Percentiles rank a stretch among this genome's conserved stretches.
phyloP scores from a whole-genome alignment of 331 rosid species.

The Acacia pycnantha region DNA sequence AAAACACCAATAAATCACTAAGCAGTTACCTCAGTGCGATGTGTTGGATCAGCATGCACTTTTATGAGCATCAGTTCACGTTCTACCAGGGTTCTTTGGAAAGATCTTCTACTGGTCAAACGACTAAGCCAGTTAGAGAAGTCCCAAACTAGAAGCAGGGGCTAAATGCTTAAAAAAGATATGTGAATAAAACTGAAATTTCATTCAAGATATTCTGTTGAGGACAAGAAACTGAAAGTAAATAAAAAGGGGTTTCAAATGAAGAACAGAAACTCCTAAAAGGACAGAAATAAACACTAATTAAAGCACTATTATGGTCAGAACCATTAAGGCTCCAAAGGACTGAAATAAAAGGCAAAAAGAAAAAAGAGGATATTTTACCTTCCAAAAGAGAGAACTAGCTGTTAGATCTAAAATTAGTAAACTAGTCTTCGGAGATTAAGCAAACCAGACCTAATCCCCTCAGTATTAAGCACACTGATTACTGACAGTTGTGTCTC shows the following conservation, averaged over 20 bases:
- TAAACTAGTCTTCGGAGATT: neutral
- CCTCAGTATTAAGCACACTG: neutral
- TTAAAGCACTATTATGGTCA: neutral
- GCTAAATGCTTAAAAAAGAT: neutral
- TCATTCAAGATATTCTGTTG: neutral
- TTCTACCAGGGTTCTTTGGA: conserved; percentile 78
- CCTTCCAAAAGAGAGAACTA: neutral
- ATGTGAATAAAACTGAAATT: neutral
- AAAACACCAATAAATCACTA: conserved; percentile 11
- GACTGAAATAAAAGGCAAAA: neutral
- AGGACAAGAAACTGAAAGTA: neutral
- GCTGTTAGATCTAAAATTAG: neutral
- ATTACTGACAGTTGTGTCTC: neutral
- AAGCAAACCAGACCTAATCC: neutral
- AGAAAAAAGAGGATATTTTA: neutral
- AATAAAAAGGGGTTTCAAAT: neutral
- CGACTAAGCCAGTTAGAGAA: conserved; percentile 8
- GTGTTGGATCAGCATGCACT: conserved; percentile 53
- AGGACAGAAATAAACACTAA: neutral
- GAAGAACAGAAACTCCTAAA: neutral
- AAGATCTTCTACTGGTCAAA: conserved; percentile 68
- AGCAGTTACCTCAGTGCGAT: conserved; percentile 65
- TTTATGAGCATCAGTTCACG: conserved; percentile 89
- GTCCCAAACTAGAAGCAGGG: neutral
- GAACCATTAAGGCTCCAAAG: neutral